These are phyloP conservation scores for Syzygium aqueum DNA, from an alignment of 345 rosid genomes.

Conservation along the genomic window DNA sequence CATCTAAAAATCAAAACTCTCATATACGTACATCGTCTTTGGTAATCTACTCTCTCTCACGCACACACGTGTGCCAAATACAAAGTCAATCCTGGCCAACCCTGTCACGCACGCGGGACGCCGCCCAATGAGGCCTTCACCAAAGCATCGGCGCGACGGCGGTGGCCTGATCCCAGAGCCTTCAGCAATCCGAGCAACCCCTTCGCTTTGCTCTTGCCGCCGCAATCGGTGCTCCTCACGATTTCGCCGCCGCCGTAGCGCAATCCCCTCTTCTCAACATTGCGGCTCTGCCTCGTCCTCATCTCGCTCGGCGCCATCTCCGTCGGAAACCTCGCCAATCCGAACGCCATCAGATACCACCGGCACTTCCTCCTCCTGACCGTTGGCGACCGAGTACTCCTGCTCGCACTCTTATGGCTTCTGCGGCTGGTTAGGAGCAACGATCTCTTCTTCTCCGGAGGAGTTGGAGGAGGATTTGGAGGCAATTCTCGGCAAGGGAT, in stretches of 20 bases:
- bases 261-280: not conserved
- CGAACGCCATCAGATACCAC: slow-evolving; percentile 42
- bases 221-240: slow-evolving; percentile 18
- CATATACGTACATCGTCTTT: not conserved
- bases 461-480: not conserved
- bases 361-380: slow-evolving; percentile 15
- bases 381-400: not conserved
- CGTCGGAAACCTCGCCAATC: slow-evolving; percentile 29
- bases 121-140: not conserved
- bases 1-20: not conserved
- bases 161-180: slow-evolving; percentile 5
- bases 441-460: not conserved
- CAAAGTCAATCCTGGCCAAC: no score
- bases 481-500: not conserved
- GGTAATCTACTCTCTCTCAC: not conserved
- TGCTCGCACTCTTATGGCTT: not conserved
- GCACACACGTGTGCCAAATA: no score
- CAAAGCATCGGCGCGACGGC: not conserved
- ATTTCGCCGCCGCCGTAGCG: not conserved
- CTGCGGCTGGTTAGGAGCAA: not conserved
- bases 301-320: slow-evolving; percentile 38
- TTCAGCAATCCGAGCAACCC: not conserved
- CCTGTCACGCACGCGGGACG: not conserved
- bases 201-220: not conserved
- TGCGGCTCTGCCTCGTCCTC: slow-evolving; percentile 34